These are phyloP conservation scores for Waltergamsia citrina DNA, from an alignment of 2,329 filamentous ascomycete genomes.

Conservation along the genomic window DNA sequence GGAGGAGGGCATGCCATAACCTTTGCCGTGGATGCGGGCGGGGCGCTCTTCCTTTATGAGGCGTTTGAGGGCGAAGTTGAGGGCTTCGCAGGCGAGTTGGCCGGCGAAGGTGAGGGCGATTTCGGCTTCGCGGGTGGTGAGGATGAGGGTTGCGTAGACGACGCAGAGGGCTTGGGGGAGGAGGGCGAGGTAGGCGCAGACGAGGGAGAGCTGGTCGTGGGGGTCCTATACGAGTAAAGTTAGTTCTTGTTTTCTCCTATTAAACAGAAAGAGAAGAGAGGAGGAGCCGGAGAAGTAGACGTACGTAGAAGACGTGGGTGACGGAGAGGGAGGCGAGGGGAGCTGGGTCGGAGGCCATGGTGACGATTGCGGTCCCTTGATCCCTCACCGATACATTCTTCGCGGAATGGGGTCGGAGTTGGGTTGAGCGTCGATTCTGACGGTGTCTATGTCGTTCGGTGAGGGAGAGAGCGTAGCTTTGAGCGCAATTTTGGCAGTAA, in stretches of 20 bases:
- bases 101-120: conserved; percentile 84
- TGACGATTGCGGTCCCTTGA: no score
- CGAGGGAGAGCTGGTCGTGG: conserved; percentile 69
- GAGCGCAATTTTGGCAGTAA: no score
- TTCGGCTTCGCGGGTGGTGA: conserved; percentile 85
- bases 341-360: conserved; percentile 17
- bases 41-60: conserved; percentile 89
- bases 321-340: conserved; percentile 83
- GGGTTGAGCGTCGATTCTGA: no score
- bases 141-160: conserved; percentile 81
- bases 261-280: background rate
- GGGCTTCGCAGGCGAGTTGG: conserved; percentile 81
- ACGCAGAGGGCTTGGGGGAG: conserved; percentile 87
- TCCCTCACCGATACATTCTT: no score
- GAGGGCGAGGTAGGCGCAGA: conserved; percentile 90
- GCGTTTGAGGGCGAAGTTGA: conserved; percentile 86
- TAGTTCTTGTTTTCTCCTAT: background rate
- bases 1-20: conserved; percentile 93
- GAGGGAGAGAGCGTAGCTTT: no score
- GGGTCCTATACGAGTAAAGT: conserved; percentile 58
- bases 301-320: conserved; percentile 96
- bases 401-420: no score
- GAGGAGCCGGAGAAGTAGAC: background rate
- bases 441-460: no score
- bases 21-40: conserved; percentile 74